Conservation (phyloP, 2,329 filamentous ascomycete genomes). For the Fusarium sp. region DNA sequence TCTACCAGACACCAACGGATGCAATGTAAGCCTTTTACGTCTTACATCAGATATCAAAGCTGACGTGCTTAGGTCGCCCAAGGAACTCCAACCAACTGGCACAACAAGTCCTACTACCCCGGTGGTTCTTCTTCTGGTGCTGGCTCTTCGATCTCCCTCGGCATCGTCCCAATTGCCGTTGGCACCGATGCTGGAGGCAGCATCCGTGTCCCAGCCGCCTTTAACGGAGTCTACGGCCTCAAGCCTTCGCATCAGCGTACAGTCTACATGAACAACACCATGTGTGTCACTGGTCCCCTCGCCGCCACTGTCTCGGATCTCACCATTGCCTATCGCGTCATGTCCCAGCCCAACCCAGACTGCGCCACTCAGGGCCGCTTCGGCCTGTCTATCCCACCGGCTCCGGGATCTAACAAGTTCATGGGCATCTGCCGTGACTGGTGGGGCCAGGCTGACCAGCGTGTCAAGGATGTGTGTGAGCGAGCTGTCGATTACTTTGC, state of each 20-base stretch:
- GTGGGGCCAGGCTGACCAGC: slow-evolving; percentile 65
- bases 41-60: neutral
- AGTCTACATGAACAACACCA: slow-evolving; percentile 64
- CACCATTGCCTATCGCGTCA: slow-evolving; percentile 83
- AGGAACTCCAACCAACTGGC: slow-evolving; percentile 82
- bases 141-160: slow-evolving; percentile 76
- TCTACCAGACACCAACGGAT: slow-evolving; percentile 78
- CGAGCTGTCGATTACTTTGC: slow-evolving; percentile 70
- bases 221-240: slow-evolving; percentile 84
- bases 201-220: slow-evolving; percentile 78
- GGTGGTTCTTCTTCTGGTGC: slow-evolving; percentile 85
- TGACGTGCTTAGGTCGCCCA: slow-evolving; percentile 67
- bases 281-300: slow-evolving; percentile 79
- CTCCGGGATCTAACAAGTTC: slow-evolving; percentile 63
- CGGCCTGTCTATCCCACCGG: slow-evolving; percentile 63
- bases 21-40: slow-evolving; percentile 67
- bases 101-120: slow-evolving; percentile 81
- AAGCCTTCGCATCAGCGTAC: slow-evolving; percentile 83
- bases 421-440: slow-evolving; percentile 76
- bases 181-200: slow-evolving; percentile 83
- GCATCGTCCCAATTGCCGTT: slow-evolving; percentile 79
- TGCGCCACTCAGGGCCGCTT: slow-evolving; percentile 73
- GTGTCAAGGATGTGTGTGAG: slow-evolving; percentile 72
- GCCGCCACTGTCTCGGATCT: slow-evolving; percentile 82
- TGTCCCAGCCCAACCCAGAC: slow-evolving; percentile 77